Evolutionary conservation across 2,329 filamentous ascomycete species (phyloP).

Genomic region (Fusarium algeriense): DNA sequence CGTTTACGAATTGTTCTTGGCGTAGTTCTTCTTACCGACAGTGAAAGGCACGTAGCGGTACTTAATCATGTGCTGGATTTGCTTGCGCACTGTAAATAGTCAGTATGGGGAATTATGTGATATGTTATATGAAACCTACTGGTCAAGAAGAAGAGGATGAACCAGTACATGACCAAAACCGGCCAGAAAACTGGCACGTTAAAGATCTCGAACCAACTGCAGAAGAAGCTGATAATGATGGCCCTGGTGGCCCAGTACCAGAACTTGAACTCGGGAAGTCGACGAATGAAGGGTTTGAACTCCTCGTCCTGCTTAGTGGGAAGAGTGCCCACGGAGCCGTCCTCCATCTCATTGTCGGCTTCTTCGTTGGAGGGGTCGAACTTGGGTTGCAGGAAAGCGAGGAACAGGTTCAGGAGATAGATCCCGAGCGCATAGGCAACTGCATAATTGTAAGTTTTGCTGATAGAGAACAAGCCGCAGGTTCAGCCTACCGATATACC

Average conservation of each 20-base stretch:
- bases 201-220: conserved; percentile 94
- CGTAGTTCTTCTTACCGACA: conserved; percentile 87
- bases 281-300: conserved; percentile 95
- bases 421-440: conserved; percentile 98
- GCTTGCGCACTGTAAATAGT: conserved; percentile 82
- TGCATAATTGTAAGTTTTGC: conserved; percentile 53
- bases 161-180: conserved; percentile 97
- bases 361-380: conserved; percentile 96
- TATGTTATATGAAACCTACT: conserved; percentile 71
- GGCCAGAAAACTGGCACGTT: conserved; percentile 99
- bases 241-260: conserved; percentile 97
- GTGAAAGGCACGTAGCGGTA: conserved; percentile 98
- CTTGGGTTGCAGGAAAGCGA: conserved; percentile 97
- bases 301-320: conserved; percentile 98
- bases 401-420: conserved; percentile 98
- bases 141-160: conserved; percentile 94
- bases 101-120: background rate
- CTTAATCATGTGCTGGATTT: conserved; percentile 99
- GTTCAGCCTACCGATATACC: conserved; percentile 86
- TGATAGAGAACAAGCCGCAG: background rate
- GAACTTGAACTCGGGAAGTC: conserved; percentile 99
- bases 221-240: conserved; percentile 83
- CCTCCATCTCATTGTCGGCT: conserved; percentile 95
- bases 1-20: conserved; percentile 67
- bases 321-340: conserved; percentile 83